Evolutionary conservation across 2,329 filamentous ascomycete species (phyloP), one percentile per base, ranked within the genome.

Genomic region (Cladosporium sp.): DNA sequence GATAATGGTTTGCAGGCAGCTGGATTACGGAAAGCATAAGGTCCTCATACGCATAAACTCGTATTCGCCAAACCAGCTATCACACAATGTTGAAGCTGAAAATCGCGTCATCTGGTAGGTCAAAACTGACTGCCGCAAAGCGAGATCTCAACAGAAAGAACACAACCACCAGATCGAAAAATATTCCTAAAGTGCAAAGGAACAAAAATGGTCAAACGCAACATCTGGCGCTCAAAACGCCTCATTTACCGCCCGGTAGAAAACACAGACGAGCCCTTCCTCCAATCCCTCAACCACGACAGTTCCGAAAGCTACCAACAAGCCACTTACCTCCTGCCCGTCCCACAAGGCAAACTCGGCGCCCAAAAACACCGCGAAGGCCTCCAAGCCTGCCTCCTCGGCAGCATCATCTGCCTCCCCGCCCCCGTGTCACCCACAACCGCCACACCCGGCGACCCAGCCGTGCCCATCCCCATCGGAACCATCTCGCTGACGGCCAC

Each of bases 201-300:
- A 4, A 27, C 22, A 27, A 27, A 4, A 4, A 27, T 27, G 22
- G 22, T 35, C 16, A 20, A 32, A 9, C 43, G 64, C 58, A 57
- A 66, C 38, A 58, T 61, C 12, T 72, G 69, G 57, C 58, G 54
- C 46, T 72, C 69, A 1, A 53, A 62, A 15, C 63, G 69, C 4
- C 66, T 73, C 2, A 54, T 68, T 20, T 71, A 70, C 53, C 65
- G 68, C 7, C 66, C 67, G 3, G 55, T 69, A 11, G 64, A 69
- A 43, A 57, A 65, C 38, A 63, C 60, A 3, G 57, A 62, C 7
- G 63, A 65, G 35, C 62, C 68, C 32, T 53, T 65, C 59, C 35
- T 59, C n/a, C 13, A 16, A 15, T 27, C n/a, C 4, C 13, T 56
- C 9, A 30, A 47, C 9, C 30, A n/a, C 13, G 54, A 59, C 20